Evolutionary conservation across 2,329 filamentous ascomycete genomes (phyloP).

Genomic region (Fusarium sarcochroum): DNA sequence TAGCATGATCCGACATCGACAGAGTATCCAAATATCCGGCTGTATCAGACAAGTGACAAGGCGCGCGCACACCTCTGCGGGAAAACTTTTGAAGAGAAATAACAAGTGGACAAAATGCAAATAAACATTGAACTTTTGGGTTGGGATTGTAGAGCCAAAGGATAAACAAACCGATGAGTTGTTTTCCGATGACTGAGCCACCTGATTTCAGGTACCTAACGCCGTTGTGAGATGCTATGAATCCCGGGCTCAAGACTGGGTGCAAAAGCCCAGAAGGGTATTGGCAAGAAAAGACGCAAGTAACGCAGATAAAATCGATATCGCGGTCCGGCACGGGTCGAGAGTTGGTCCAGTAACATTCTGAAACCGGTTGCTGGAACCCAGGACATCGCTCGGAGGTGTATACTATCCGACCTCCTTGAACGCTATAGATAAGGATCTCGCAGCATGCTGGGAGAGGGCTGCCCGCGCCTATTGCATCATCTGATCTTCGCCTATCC

Average conservation of each 20-base stretch:
- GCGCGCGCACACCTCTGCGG: too few species aligned
- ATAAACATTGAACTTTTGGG: conserved; percentile 24
- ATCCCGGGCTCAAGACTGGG: conserved; percentile 17
- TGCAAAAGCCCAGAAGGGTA: conserved; percentile 29
- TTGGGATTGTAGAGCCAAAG: conserved; percentile 12
- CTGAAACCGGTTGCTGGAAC: conserved; percentile 7
- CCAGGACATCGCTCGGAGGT: background rate
- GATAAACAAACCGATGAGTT: conserved; percentile 29
- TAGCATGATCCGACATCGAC: conserved; percentile 4
- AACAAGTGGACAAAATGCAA: background rate
- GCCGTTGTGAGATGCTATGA: conserved; percentile 40
- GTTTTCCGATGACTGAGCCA: conserved; percentile 19
- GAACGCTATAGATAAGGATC: background rate
- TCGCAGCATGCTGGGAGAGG: background rate
- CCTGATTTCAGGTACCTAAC: conserved; percentile 31
- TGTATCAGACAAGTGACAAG: conserved; percentile 1
- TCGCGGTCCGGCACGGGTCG: conserved; percentile 39
- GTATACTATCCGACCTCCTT: background rate
- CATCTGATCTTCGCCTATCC: conserved; percentile 63
- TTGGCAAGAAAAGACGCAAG: conserved; percentile 37
- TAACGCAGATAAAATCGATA: conserved; percentile 18
- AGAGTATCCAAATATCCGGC: conserved; percentile 7
- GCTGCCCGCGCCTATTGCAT: conserved; percentile 50
- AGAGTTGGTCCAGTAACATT: conserved; percentile 13
- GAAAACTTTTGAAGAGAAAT: background rate